Evolutionary conservation across 306 rosid species (phyloP), one percentile per base, ranked within the genome.

Genomic region (Hippophae rhamnoides): DNA sequence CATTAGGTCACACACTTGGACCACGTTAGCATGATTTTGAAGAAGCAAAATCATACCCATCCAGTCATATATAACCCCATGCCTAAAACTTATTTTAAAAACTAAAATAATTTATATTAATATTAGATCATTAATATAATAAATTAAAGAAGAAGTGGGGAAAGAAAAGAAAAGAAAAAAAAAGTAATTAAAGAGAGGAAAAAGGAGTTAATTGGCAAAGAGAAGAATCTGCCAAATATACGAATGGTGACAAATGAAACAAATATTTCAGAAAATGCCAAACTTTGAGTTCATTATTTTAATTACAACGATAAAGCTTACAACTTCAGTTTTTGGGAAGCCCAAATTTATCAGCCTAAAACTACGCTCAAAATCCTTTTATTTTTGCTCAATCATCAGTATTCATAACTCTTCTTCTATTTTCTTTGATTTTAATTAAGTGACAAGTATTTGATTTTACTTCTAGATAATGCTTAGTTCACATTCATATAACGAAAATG

Each of bases 241-340:
- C 75, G 85, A 87, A 84, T 70, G 71, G 62, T 79, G 87, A 90
- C 97, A 90, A 84, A 63, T 7, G 76, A 78, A 84, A 84, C 54
- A 77, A 65, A 81, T 82, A 71, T 75, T 81, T 74, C 82, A 69
- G 73, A 73, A 74, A 74, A 69, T 55, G 72, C 80, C 78, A 82
- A 9, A 58, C 70, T 76, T 71, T 63, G 66, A 60, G 31, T 56
- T 41, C 14, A 67, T 62, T 81, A 73, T 57, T 66, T 75, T 81
- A 77, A 67, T 61, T 42, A 42, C 52, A 76, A 76, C 80, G 78
- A 84, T 75, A 79, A 86, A 75, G 83, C 83, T 81, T 73, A 67
- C 88, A 81, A 54, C 3, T 71, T 79, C 73, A 60, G 49, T 74
- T 84, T 75, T 77, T 73, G 84, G 84, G 76, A 84, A 76, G 18